Evolutionary conservation across 2,329 filamentous ascomycete species (phyloP), one percentile per base, ranked within the genome.

Genomic region (Sclerotinia minor): DNA sequence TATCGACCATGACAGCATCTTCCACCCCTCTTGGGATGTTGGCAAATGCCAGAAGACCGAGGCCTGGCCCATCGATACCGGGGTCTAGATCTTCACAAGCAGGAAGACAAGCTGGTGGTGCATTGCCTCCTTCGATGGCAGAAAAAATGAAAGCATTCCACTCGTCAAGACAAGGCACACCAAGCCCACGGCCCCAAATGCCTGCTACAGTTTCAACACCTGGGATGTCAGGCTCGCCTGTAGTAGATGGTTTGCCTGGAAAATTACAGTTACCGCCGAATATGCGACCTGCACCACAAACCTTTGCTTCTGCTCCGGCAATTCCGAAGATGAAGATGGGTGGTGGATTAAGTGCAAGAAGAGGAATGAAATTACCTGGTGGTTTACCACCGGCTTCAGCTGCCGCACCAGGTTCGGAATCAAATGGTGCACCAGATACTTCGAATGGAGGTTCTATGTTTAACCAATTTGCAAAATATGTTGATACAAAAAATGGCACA

Each of bases 401-500:
- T 9, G 67, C 69, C 15, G 64, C 73, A 21, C 69, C 72, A 32
- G 68, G 61, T 17, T 57, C 69, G n/a, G 72, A 69, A 65, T 47
- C 67, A 17, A 72, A 74, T 58, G 71, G 71, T 58, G 53, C 69
- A 9, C 65, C 68, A 11, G 67, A 66, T 21, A 70, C 67, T 66
- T 29, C 63, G 67, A 60, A 69, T 72, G 55, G 68, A 69, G 63
- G 80, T 21, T 82, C 82, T 5, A 79, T 84, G 64, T 85, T 92
- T 78, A 87, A 86, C 75, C 89, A 89, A 75, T 92, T 89, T 74
- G 83, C 88, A 44, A 89, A 97, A 71, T 95, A 91, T 75, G 92
- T 99, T 69, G 94, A 99, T 76, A 90, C 92, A 0, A 92, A 97
- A 75, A 92, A 92, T 63, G 95, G 95, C 15, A 96, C 91, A 73